Percentiles rank a stretch among this genome's conserved stretches.
phyloP scores from a whole-genome alignment of 192 early-diverging fungal genomes.

The Radiomyces spectabilis region DNA sequence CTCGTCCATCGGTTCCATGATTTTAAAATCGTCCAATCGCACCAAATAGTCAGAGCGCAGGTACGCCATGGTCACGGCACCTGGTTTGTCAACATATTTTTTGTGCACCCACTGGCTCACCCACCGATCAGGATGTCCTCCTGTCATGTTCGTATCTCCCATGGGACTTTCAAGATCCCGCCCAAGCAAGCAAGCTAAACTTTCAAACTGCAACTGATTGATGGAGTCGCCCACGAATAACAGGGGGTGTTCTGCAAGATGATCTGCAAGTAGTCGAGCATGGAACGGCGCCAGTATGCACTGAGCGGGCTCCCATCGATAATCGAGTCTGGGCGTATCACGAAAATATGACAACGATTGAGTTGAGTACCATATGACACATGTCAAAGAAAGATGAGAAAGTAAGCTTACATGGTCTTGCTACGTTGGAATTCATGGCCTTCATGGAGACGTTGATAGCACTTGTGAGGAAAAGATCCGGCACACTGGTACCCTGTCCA shows the following conservation, averaged over 20 bases:
- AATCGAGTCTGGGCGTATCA: conserved; percentile 12
- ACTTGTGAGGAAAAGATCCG: conserved; percentile 12
- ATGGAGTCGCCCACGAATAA: conserved; percentile 32
- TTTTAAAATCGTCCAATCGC: conserved; percentile 14
- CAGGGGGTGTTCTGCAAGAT: conserved; percentile 20
- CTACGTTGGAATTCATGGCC: conserved; percentile 14
- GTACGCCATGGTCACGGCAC: conserved; percentile 3
- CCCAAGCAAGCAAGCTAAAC: conserved; percentile 20
- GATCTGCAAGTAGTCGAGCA: conserved; percentile 7
- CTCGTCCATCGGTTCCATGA: conserved; percentile 8
- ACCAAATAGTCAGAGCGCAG: conserved; percentile 23
- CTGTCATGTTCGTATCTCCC: conserved; percentile 5
- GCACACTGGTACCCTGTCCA: conserved; percentile 10
- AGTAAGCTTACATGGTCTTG: conserved; percentile 12
- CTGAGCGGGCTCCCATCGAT: conserved; percentile 14
- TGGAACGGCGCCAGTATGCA: conserved; percentile 16
- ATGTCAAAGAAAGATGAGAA: background rate
- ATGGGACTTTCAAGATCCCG: conserved; percentile 1
- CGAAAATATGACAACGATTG: background rate
- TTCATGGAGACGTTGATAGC: conserved; percentile 8
- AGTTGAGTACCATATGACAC: background rate
- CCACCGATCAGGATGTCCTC: conserved; percentile 7
- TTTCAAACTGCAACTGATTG: conserved; percentile 23
- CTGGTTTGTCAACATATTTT: background rate
- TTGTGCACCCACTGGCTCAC: conserved; percentile 7